Base-by-base conservation (phyloP, 371 early-diverging fungal species). In the Saksenaea oblongispora region DNA sequence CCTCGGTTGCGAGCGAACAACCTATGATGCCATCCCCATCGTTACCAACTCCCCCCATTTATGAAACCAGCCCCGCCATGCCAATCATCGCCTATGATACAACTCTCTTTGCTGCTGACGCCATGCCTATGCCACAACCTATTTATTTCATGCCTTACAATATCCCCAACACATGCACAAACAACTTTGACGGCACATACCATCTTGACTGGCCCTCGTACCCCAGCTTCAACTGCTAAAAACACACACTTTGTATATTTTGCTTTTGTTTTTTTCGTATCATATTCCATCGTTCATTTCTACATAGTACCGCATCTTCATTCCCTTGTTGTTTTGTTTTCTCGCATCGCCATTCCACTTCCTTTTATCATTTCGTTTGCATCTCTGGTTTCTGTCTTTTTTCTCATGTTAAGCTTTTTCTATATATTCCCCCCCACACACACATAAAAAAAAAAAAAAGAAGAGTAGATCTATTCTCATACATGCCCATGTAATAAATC, bases 61-160 rank as follows among this genome's bases (percentile, higher is more conserved):
- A 47, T 22, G 22, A n/a, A 0, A 47, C 22, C 9, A 47, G 22
- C 27, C 22, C 51, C 8, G 9, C 51, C 22, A 47, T 47, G 51
- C 51, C 51, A 10, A 22, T 4, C 51, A 47, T 22, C 2, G n/a
- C 51, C 22, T 47, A 47, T 24, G n/a, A 47, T 22, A 10, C 51
- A 5, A 47, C 22, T n/a, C 51, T 22, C 10, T 22, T 18, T 47
- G 51, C 22, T 10, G 51, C 51, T 22, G 18, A 47, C 8, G 22
- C 51, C 22, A 47, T 47, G 51, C 51, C 51, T 47, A 47, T 47
- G 51, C 51, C 51, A 47, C 18, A 47, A 47, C 22, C 51, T 5
- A 22, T 18, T 22, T 47, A 22, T 22, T 47, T 47, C 51, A 26
- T 24, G 51, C 51, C 51, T 26, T 47, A 47, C 51, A 47, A 4